Conservation (phyloP, 345 rosid genomes). For the Bruguiera parviflora region DNA sequence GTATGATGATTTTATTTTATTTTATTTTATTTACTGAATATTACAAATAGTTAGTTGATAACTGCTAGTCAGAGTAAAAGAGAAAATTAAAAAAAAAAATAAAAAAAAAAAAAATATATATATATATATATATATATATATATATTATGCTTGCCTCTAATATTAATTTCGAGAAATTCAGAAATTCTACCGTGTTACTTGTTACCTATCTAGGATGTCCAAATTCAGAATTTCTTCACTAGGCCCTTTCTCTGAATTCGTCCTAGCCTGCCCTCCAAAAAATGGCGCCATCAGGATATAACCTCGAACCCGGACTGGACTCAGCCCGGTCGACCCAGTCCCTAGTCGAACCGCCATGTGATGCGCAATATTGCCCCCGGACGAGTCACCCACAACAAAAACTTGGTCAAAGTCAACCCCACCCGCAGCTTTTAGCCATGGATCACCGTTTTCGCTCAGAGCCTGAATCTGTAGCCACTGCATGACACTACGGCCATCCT, state of each 20-base stretch:
- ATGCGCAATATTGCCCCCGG: conserved; percentile 86
- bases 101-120: too few species aligned
- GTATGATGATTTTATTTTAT: background rate
- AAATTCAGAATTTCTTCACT: conserved; percentile 51
- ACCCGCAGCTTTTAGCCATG: conserved; percentile 34
- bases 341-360: conserved; percentile 61
- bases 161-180: background rate
- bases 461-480: conserved; percentile 52
- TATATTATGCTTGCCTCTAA: too few species aligned
- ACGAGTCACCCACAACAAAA: conserved; percentile 72
- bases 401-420: conserved; percentile 56
- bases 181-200: too few species aligned
- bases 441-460: conserved; percentile 23
- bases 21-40: too few species aligned
- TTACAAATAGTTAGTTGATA: too few species aligned
- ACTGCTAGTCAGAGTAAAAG: too few species aligned
- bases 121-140: too few species aligned
- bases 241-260: conserved; percentile 73
- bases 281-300: conserved; percentile 78
- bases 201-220: conserved; percentile 76
- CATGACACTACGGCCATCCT: conserved; percentile 45
- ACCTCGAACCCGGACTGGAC: conserved; percentile 66
- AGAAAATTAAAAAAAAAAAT: too few species aligned
- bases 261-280: conserved; percentile 75
- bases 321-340: conserved; percentile 31